These are phyloP conservation scores for Hypoxylon fuscum DNA, from an alignment of 495 filamentous ascomycete species.

Conservation along the genomic window DNA sequence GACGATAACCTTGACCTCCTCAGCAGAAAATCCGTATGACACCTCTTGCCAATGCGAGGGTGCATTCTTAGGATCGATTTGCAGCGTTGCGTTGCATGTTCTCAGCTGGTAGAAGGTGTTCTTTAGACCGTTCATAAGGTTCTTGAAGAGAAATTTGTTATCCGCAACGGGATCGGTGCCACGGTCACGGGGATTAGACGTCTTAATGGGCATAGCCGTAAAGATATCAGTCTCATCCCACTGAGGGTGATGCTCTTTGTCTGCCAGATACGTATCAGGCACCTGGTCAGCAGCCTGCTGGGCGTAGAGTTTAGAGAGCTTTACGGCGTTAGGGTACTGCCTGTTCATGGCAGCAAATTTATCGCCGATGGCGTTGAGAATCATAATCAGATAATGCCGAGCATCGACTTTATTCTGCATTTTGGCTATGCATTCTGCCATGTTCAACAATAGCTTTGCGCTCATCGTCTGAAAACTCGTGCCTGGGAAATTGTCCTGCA, in stretches of 20 bases:
- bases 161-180: conserved; percentile 93
- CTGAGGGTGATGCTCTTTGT: conserved; percentile 80
- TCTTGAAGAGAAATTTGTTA: conserved; percentile 98
- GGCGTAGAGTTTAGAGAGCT: conserved; percentile 79
- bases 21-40: conserved; percentile 94
- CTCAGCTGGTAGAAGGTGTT: conserved; percentile 96
- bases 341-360: conserved; percentile 99
- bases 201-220: conserved; percentile 93
- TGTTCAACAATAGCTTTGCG: conserved; percentile 93
- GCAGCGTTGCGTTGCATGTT: conserved; percentile 77
- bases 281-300: conserved; percentile 70
- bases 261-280: conserved; percentile 83
- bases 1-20: conserved; percentile 95
- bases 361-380: conserved; percentile 95
- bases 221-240: conserved; percentile 99
- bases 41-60: conserved; percentile 95
- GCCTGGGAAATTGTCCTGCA: conserved; percentile 95
- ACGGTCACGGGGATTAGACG: conserved; percentile 89
- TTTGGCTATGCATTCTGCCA: conserved; percentile 96
- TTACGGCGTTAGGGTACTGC: conserved; percentile 92
- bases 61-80: conserved; percentile 77
- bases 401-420: conserved; percentile 91
- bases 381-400: conserved; percentile 95
- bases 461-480: conserved; percentile 99
- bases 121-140: conserved; percentile 96